Evolutionary conservation across 768 basidiomycete species (phyloP).

Genomic region (Phaffia tasmanica): DNA sequence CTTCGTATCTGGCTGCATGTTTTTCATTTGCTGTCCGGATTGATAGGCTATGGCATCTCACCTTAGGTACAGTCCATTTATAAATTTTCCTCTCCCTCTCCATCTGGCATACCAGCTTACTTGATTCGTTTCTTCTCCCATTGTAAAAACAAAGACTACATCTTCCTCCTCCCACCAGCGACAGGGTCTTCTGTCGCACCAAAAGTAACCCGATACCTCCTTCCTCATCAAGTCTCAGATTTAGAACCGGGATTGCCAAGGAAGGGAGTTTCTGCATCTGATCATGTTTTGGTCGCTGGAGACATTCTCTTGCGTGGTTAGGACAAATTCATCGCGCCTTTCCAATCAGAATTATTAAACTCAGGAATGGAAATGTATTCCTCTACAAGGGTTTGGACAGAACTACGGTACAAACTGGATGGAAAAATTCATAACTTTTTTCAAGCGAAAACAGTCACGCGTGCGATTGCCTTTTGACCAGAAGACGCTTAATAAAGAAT

Average conservation of each 20-base stretch:
- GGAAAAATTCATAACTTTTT: too few species aligned
- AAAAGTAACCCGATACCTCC: conserved; percentile 48
- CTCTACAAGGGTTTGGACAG: too few species aligned
- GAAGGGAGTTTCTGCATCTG: conserved; percentile 66
- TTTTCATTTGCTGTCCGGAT: neutral
- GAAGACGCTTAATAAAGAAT: too few species aligned
- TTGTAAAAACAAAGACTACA: conserved; percentile 59
- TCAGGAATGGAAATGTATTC: too few species aligned
- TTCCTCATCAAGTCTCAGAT: conserved; percentile 50
- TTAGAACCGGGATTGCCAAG: conserved; percentile 68
- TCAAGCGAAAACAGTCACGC: too few species aligned
- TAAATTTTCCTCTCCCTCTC: conserved; percentile 8
- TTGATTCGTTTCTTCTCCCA: too few species aligned
- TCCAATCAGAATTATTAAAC: too few species aligned
- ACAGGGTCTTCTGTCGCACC: conserved; percentile 29
- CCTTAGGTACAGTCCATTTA: conserved; percentile 48
- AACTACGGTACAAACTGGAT: too few species aligned
- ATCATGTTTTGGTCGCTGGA: conserved; percentile 69
- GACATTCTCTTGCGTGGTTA: conserved; percentile 43
- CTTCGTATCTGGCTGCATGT: neutral
- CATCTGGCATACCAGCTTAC: conserved; percentile 14
- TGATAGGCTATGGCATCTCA: conserved; percentile 54
- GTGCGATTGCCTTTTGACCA: too few species aligned
- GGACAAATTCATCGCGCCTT: neutral
- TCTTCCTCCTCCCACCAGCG: conserved; percentile 50